Percentiles rank a stretch among this genome's conserved stretches.
phyloP scores from a whole-genome alignment of 2,329 filamentous ascomycete genomes.

The Trichophyton equinum region DNA sequence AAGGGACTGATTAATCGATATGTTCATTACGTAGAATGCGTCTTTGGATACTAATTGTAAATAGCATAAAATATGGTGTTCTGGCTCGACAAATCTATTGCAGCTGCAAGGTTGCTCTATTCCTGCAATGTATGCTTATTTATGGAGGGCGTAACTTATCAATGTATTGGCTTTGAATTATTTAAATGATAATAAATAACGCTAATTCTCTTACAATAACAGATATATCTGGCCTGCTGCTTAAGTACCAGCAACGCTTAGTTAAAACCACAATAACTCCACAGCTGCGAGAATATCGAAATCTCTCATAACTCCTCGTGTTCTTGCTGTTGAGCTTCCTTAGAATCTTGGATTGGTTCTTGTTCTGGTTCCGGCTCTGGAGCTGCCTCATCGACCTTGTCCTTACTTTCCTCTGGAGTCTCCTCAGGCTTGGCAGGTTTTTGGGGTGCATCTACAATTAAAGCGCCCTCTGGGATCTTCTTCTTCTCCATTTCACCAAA shows the following conservation, averaged over 20 bases:
- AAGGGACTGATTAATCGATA: conserved; percentile 15
- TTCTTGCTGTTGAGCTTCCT: conserved; percentile 19
- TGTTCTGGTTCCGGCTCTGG: not conserved
- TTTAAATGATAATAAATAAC: not conserved
- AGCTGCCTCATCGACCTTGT: conserved; percentile 34
- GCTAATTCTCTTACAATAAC: not conserved
- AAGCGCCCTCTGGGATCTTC: conserved; percentile 53
- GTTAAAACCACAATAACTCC: not conserved
- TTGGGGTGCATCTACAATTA: conserved; percentile 33
- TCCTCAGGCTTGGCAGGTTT: conserved; percentile 12
- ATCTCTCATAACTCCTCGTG: conserved; percentile 31
- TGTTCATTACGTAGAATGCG: not conserved
- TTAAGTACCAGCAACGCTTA: not conserved
- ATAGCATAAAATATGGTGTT: not conserved
- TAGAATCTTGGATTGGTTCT: not conserved
- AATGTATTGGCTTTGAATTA: not conserved
- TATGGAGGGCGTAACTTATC: not conserved
- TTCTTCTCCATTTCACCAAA: conserved; percentile 76
- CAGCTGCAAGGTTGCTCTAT: too few species aligned
- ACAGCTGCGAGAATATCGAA: not conserved
- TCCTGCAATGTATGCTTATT: not conserved
- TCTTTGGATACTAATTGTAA: not conserved
- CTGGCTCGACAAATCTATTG: not conserved
- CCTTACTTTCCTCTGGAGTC: conserved; percentile 38
- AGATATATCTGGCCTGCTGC: not conserved